Conservation (phyloP, 768 basidiomycete genomes). For the Mycena sanguinolenta region DNA sequence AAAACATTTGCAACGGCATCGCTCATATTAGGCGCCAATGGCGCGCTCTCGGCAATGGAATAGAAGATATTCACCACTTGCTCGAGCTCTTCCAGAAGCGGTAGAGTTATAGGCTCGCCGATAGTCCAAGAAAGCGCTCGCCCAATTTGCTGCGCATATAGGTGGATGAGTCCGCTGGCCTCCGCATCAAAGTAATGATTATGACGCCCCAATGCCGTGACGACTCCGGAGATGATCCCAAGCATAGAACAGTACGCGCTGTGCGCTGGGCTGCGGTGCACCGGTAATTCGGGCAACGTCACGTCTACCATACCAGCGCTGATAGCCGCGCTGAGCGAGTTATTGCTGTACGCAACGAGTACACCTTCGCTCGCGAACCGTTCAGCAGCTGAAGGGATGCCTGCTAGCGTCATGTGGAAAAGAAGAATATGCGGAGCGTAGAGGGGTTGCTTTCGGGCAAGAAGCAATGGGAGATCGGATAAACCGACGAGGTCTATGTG, state of each 20-base stretch:
- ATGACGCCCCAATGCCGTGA: constrained; percentile 71
- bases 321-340: constrained; percentile 81
- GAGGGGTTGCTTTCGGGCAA: constrained; percentile 73
- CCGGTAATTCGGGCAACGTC: constrained; percentile 75
- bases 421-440: constrained; percentile 85
- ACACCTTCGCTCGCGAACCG: constrained; percentile 88
- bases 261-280: constrained; percentile 85
- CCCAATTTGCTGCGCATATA: constrained; percentile 86
- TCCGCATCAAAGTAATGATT: constrained; percentile 89
- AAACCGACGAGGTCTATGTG: constrained; percentile 78
- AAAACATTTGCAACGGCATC: constrained; percentile 74
- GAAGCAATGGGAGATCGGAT: constrained; percentile 73
- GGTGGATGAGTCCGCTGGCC: constrained; percentile 86
- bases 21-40: constrained; percentile 59
- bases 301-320: constrained; percentile 81
- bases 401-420: constrained; percentile 89
- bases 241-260: constrained; percentile 88
- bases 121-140: constrained; percentile 87
- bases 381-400: constrained; percentile 83
- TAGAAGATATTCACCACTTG: constrained; percentile 84
- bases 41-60: constrained; percentile 73
- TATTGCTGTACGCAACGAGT: constrained; percentile 86
- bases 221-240: constrained; percentile 79
- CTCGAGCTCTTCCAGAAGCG: constrained; percentile 87
- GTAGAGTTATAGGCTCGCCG: constrained; percentile 79